Evolutionary conservation across 306 rosid species (phyloP).

Genomic region (Echinosophora koreensis): DNA sequence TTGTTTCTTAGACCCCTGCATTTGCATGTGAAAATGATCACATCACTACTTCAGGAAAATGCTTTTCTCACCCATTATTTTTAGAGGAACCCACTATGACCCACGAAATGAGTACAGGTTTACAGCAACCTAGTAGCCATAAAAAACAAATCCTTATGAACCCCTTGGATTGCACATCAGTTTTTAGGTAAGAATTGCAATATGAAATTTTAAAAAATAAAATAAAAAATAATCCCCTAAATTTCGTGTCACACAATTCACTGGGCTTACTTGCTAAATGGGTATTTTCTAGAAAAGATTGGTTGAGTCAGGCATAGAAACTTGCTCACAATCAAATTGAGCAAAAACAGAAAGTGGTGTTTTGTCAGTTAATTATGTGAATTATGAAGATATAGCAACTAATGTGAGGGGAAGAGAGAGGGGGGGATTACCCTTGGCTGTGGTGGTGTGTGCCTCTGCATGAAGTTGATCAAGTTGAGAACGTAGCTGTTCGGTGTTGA

Average conservation of each 20-base stretch:
- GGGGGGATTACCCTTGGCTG: constrained; percentile 65
- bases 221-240: not conserved
- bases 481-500: constrained; percentile 71
- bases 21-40: not conserved
- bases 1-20: not conserved
- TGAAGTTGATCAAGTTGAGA: constrained; percentile 80
- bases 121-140: not conserved
- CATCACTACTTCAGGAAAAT: not conserved
- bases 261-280: not conserved
- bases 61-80: not conserved
- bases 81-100: not conserved
- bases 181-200: not conserved
- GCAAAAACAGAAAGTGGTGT: not conserved
- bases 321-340: not conserved
- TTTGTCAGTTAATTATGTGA: not conserved
- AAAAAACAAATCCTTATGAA: not conserved
- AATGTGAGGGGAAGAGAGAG: not conserved
- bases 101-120: not conserved
- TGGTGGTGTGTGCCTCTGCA: constrained; percentile 70
- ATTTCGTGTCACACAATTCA: not conserved
- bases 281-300: not conserved
- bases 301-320: constrained; percentile 9
- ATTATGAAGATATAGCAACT: not conserved
- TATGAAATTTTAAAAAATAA: not conserved
- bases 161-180: not conserved